Base-by-base conservation (phyloP, 1,284 basidiomycete genomes). In the Malassezia yamatoensis region DNA sequence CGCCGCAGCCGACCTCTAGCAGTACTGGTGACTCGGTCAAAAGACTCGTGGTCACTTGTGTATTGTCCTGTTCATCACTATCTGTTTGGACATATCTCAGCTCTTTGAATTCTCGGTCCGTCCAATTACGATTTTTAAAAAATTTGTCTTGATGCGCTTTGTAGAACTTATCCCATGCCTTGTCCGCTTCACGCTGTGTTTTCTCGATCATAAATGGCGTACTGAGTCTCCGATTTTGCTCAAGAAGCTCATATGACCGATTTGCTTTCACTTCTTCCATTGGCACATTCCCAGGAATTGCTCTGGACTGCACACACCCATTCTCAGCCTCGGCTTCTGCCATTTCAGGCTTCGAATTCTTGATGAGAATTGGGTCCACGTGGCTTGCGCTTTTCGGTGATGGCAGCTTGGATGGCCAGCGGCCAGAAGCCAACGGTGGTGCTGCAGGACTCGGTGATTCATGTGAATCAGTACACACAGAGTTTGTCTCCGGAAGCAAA, bases 121-220 rank as follows among this genome's bases (percentile, higher is more conserved):
- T 75, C 76, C 76, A 77, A 49, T 77, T 71, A 3, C 76, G 64
- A 39, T 76, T 67, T 51, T 76, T 76, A 66, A 76, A 77, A 53
- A 77, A 77, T 13, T 58, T 60, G 48, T 65, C 67, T 43, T 62
- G 59, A 45, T 71, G 67, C 29, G 58, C 58, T 49, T 75, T 75
- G 63, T 76, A 77, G 51, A 76, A 77, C 36, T 66, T 59, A 60
- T 75, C 66, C 75, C 75, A 76, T 38, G 74, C 63, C 34, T 54
- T 59, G 9, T 60, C 61, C 2, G 74, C 70, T n/a, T 67, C 64
- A 21, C 56, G 48, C 32, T 67, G 60, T 37, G 62, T 65, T 52
- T 74, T 73, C 16, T 62, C 49, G 29, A 73, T 60, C 43, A 61
- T 56, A 29, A 68, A 69, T 2, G 47, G 20, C 16, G 61, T 51